These are phyloP conservation scores for Thielaviopsis euricoi DNA, from an alignment of 2,329 filamentous ascomycete species.

Conservation along the genomic window DNA sequence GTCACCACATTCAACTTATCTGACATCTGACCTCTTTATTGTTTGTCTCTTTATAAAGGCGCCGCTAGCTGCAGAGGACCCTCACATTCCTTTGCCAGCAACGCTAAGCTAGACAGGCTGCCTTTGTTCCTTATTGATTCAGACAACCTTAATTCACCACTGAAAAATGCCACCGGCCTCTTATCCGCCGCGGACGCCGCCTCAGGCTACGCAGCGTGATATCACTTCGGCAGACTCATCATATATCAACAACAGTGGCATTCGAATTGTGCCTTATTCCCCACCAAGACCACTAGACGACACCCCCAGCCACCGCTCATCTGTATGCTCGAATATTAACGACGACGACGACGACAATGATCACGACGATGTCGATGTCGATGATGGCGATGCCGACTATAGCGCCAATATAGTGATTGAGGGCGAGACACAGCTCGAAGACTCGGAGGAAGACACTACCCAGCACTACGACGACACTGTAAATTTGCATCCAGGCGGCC, in stretches of 20 bases:
- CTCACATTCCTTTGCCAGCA: not conserved
- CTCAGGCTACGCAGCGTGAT: conserved; percentile 6
- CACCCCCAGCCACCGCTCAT: conserved; percentile 14
- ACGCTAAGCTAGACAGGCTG: not conserved
- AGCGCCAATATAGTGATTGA: conserved; percentile 9
- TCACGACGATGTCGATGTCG: not conserved
- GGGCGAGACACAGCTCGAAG: conserved; percentile 3
- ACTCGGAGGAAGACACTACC: not conserved
- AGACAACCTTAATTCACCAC: not conserved
- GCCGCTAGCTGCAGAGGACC: not conserved
- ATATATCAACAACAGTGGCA: conserved; percentile 22
- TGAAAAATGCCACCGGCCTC: conserved; percentile 8
- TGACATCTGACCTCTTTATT: conserved; percentile 9
- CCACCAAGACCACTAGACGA: conserved; percentile 23
- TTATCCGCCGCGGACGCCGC: conserved; percentile 15
- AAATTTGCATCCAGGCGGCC: not conserved
- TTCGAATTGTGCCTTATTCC: conserved; percentile 33
- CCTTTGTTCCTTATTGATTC: not conserved
- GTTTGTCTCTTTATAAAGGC: not conserved
- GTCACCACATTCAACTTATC: not conserved
- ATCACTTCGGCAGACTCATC: conserved; percentile 12
- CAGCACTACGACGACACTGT: not conserved
- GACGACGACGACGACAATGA: not conserved
- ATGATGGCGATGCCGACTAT: not conserved
- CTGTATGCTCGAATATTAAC: not conserved